Base-by-base conservation (phyloP, 1,284 basidiomycete species). In the Ceratobasidium sp. region DNA sequence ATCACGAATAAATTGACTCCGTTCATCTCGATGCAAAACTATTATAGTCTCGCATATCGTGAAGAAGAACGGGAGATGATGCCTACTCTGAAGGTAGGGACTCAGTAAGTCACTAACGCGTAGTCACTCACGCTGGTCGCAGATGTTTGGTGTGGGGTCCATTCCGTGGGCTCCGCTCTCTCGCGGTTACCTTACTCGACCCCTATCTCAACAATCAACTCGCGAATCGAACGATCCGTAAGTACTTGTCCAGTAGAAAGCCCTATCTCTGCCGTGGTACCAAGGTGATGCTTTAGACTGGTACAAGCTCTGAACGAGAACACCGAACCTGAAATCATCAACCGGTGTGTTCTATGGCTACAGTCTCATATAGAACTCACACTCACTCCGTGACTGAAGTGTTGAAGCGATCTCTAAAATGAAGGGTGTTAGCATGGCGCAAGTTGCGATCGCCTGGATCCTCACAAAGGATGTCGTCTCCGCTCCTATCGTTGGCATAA, bases 11-110 rank as follows among this genome's bases (percentile, higher is more conserved):
- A 76, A 30, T 77, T 81, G 45, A 82, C 81, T 10, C 79, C 79
- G 21, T 82, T 82, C 76, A 81, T 82, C 77, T 79, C 78, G 43
- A 84, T 84, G 83, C 84, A 85, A 72, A 82, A 82, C 76, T 74
- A 76, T 41, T 74, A 75, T 62, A 75, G 75, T 53, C 53, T 74
- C 3, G 34, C 76, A 6, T 77, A 76, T 70, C 76, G 77, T 18
- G 78, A 80, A 64, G 79, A 80, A 52, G 79, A 79, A 73, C 72
- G 78, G 23, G 79, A 80, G 71, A 80, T 80, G 79, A 71, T 79
- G 53, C 76, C 76, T 16, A 75, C 76, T 8, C 55, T 70, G 10
- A 70, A 70, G 67, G 77, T 53, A 57, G 75, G 12, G 26, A 30
- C 16, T 16, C 53, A 16, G n/a, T n/a, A n/a, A 18, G 8, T 4